phyloP scores from a whole-genome alignment of 164 flowering plant species.

The Stephania japonica region DNA sequence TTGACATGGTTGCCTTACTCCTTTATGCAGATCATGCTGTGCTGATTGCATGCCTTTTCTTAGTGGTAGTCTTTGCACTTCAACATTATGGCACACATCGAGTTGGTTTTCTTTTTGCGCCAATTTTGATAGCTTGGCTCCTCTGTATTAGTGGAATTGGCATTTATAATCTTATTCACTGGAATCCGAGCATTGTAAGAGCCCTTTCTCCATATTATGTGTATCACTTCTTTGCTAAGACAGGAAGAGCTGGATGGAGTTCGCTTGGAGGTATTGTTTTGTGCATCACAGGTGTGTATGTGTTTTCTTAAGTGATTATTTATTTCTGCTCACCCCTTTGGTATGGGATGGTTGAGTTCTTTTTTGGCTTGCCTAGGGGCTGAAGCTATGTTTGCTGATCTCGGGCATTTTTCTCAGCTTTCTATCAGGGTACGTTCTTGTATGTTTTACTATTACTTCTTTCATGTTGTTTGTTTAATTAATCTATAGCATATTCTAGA shows the following conservation, averaged over 20 bases:
- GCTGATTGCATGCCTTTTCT: slow-evolving; percentile 36
- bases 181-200: slow-evolving; percentile 39
- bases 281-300: slow-evolving; percentile 49
- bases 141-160: slow-evolving; percentile 53
- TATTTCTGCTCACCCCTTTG: background rate
- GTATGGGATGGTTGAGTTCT: background rate
- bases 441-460: background rate
- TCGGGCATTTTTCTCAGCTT: slow-evolving; percentile 58
- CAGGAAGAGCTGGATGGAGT: slow-evolving; percentile 50
- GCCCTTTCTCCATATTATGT: slow-evolving; percentile 54
- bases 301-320: background rate
- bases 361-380: slow-evolving; percentile 37
- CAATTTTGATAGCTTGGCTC: slow-evolving; percentile 53
- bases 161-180: slow-evolving; percentile 47
- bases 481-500: background rate
- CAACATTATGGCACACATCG: slow-evolving; percentile 60
- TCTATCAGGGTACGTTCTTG: slow-evolving; percentile 42
- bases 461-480: background rate
- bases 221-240: slow-evolving; percentile 34
- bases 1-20: background rate
- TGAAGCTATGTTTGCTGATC: slow-evolving; percentile 80
- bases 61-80: slow-evolving; percentile 54
- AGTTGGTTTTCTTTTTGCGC: slow-evolving; percentile 62
- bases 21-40: slow-evolving; percentile 33
- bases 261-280: slow-evolving; percentile 57